Base-by-base conservation (phyloP, 306 rosid genomes). In the Coriaria nepalensis region DNA sequence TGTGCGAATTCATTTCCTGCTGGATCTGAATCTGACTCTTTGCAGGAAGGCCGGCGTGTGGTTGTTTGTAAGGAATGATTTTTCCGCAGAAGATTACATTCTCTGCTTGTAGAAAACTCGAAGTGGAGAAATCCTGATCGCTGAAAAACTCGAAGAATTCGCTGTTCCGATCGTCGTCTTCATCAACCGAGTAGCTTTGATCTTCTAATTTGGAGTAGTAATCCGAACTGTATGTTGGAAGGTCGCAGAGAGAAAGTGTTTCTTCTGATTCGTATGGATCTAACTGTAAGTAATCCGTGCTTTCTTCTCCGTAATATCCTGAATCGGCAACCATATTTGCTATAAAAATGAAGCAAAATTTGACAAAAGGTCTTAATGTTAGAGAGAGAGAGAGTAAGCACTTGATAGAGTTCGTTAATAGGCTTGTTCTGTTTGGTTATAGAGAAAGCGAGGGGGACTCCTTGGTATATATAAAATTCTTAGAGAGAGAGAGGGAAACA, bases 71-170 rank as follows among this genome's bases (percentile, higher is more conserved):
- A 10, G 82, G 75, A 34, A 88, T 88, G 62, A 81, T 66, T 54
- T 81, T 88, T 4, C 97, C 97, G 6, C 97, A 88, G 39, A 88
- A 88, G 65, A 88, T 67, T 35, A 88, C 70, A 48, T 72, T 57
- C 10, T 65, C 70, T 2, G 67, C 49, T 13, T 43, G 38, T 6
- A 68, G 4, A 46, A 14, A 40, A 7, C 61, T n/a, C 0, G 93
- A 36, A 41, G 78, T 55, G 1, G 68, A 47, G 63, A 74, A 74
- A 10, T 83, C 80, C 29, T 20, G 29, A 49, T 74, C 80, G 13
- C 90, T 78, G 57, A 67, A 64, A 57, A 88, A 88, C 66, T 77
- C 97, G 13, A 88, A 88, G 65, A 78, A 74, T 0, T 74, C 68
- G 29, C 3, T 20, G 29, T 20, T 20, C 1, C 29, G 29, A 58